These are phyloP conservation scores for Chlorella ohadii DNA, from an alignment of 139 green algal genomes.

Conservation along the genomic window DNA sequence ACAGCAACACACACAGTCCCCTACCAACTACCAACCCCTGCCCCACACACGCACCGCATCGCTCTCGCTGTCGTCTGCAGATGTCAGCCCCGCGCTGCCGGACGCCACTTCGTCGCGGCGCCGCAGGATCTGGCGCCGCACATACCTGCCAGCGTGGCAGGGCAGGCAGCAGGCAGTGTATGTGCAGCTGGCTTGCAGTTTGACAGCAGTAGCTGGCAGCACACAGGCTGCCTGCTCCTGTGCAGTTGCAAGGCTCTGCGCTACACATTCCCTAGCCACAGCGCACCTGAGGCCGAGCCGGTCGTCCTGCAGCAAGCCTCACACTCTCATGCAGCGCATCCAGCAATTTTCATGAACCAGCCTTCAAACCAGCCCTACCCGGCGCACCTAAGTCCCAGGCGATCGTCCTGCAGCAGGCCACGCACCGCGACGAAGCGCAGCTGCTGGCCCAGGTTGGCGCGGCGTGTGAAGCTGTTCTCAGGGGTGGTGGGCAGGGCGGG, in stretches of 20 bases:
- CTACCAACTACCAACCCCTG: too few relatives aligned
- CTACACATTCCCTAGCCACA: too few relatives aligned
- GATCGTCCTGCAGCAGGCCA: slow-evolving; percentile 53
- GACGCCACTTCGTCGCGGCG: slow-evolving; percentile 45
- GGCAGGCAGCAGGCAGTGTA: too few relatives aligned
- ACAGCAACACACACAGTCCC: too few relatives aligned
- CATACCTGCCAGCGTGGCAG: slow-evolving; percentile 34
- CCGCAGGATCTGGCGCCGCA: slow-evolving; percentile 55
- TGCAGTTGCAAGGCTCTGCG: too few relatives aligned
- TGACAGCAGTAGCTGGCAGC: too few relatives aligned
- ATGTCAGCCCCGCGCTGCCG: slow-evolving; percentile 3
- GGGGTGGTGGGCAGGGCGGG: slow-evolving; percentile 53
- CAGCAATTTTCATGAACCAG: too few relatives aligned
- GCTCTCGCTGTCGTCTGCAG: not conserved
- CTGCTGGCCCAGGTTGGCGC: slow-evolving; percentile 44
- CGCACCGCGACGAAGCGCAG: slow-evolving; percentile 48
- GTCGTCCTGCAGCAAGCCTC: slow-evolving; percentile 55
- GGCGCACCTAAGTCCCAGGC: slow-evolving; percentile 50
- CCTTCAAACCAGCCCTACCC: not conserved
- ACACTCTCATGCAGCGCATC: slow-evolving; percentile 45
- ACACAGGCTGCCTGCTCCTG: too few relatives aligned
- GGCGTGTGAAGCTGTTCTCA: slow-evolving; percentile 43
- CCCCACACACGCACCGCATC: not conserved
- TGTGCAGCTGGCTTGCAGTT: too few relatives aligned
- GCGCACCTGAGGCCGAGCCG: slow-evolving; percentile 52